phyloP scores from a whole-genome alignment of 1,139 yeast species.

The Kodamaea alishanica region DNA sequence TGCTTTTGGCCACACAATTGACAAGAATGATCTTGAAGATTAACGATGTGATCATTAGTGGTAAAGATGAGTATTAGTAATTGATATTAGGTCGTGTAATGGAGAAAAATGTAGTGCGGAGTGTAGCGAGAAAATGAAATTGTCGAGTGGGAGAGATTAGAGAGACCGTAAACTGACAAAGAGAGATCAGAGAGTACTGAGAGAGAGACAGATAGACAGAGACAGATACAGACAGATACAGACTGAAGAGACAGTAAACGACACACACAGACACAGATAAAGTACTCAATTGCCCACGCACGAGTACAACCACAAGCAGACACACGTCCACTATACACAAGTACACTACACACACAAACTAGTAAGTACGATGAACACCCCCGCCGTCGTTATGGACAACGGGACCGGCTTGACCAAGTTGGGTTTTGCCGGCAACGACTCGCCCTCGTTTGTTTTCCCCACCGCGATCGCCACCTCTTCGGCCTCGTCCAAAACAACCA shows the following conservation, averaged over 20 bases:
- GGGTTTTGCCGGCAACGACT: constrained; percentile 98
- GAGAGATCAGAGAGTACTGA: no score
- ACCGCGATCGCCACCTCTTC: constrained; percentile 90
- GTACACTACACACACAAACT: no score
- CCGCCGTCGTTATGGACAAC: constrained; percentile 96
- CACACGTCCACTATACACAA: no score
- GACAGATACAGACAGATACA: not conserved
- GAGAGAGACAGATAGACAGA: not conserved
- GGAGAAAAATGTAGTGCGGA: not conserved
- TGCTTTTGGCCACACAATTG: constrained; percentile 90
- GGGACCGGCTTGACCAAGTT: constrained; percentile 98
- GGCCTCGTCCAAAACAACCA: constrained; percentile 39
- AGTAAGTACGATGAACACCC: constrained; percentile 71
- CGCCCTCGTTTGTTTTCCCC: constrained; percentile 96
- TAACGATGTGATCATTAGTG: constrained; percentile 91
- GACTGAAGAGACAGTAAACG: not conserved
- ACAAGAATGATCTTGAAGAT: constrained; percentile 97
- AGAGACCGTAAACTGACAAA: no score
- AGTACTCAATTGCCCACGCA: no score
- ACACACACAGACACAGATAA: not conserved
- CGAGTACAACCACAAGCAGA: no score
- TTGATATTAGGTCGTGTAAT: not conserved
- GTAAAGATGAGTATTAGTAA: constrained; percentile 66
- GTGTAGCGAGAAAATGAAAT: not conserved
- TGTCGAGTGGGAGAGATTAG: not conserved